Base-by-base conservation (phyloP, 2,329 filamentous ascomycete genomes). In the Cadophora luteo-olivacea region DNA sequence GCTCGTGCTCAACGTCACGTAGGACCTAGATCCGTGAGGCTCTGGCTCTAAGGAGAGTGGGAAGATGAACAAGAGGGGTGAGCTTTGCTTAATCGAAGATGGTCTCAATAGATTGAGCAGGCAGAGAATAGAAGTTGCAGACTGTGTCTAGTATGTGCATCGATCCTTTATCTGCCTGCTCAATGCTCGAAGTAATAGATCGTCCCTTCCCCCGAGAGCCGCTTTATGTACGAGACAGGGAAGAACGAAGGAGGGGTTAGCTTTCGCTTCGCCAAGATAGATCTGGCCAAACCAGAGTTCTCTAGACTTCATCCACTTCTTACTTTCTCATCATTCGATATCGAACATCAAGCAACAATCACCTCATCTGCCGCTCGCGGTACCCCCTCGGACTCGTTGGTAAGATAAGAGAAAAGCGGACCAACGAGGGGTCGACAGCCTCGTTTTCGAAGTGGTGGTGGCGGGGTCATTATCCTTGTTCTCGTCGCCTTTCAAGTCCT, bases 401-500 rank as follows among this genome's bases (percentile, higher is more conserved):
- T 25, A 12, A 60, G 5, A 25, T 9, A 45, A 3, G 12, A n/a
- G 57, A 24, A 4, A 24, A 25, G 1, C 12, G 5, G n/a, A 36
- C 12, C 25, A 14, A 45, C 16, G 22, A 60, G 12, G 3, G 45
- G 57, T 41, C 22, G 12, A 41, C 57, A 25, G 36, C 33, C 57
- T 38, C 16, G 22, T 41, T 60, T 16, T 25, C 14, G 22, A 45
- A 25, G 16, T 60, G 57, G 57, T 41, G 33, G 57, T 45, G 57
- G 57, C 36, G 22, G 9, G 57, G 57, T 60, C n/a, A 16, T 9
- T 41, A 60, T 29, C 57, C 57, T 22, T 60, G 57, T 33, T 14
- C 36, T 60, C 36, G 8, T 38, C 36, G 12, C 36, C 9, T 38
- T 24, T 12, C 22, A 2, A 16, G 29, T 3, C 11, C 57, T 22